phyloP scores from a whole-genome alignment of 179 eudicot genomes.

The Amaranthus tricolor region DNA sequence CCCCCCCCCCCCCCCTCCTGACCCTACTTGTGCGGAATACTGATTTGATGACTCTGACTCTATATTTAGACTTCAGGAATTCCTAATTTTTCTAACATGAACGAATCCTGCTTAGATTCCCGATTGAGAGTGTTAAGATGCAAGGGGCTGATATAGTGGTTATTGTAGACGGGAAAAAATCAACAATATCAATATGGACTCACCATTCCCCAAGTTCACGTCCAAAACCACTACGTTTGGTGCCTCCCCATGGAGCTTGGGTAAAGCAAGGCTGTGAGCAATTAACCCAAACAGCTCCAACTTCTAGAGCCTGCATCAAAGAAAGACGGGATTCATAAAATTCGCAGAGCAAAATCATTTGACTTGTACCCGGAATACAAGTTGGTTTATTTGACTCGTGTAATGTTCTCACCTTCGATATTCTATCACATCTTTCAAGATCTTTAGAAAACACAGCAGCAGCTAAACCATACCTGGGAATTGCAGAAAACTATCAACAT shows the following conservation, averaged over 20 bases:
- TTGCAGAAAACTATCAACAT: conserved; percentile 7
- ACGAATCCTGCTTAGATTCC: background rate
- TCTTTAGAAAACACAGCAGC: conserved; percentile 89
- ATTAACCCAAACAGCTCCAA: conserved; percentile 93
- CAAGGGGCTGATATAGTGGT: background rate
- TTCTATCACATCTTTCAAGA: conserved; percentile 82
- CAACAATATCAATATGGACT: conserved; percentile 5
- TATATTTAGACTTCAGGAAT: no score
- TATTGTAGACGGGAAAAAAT: no score
- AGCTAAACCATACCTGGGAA: conserved; percentile 72
- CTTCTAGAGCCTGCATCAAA: conserved; percentile 51
- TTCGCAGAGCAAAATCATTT: background rate
- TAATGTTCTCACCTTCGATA: conserved; percentile 65
- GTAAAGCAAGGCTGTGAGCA: conserved; percentile 98
- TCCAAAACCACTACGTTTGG: conserved; percentile 95
- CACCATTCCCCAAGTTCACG: conserved; percentile 99
- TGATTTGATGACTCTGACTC: background rate
- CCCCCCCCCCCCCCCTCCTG: no score
- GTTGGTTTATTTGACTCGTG: background rate
- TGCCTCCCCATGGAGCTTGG: conserved; percentile 99
- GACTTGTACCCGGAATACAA: background rate
- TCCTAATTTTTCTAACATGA: background rate
- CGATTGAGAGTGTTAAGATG: background rate
- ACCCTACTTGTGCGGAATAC: no score
- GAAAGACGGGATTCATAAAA: background rate